These are phyloP conservation scores for Nicotiana undulata DNA, from an alignment of 257 asterid species.

Conservation along the genomic window DNA sequence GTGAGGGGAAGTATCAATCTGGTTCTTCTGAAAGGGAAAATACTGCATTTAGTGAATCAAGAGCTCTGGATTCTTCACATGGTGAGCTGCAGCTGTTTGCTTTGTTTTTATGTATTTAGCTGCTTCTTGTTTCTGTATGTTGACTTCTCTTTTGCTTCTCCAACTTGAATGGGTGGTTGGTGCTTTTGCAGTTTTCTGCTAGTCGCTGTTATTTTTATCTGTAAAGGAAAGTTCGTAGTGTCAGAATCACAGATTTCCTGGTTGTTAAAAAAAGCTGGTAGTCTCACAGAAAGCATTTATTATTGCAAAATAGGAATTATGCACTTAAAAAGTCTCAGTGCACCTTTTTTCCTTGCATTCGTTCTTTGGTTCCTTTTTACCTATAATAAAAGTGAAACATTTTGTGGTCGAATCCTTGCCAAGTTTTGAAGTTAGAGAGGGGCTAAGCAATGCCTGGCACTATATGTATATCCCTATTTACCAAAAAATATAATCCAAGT, in stretches of 20 bases:
- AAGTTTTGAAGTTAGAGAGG: no score
- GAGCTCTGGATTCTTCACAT: conserved; percentile 23
- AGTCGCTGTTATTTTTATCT: neutral
- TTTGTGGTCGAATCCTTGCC: no score
- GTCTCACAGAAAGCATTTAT: neutral
- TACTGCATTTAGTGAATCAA: conserved; percentile 28
- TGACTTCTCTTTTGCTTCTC: conserved; percentile 5
- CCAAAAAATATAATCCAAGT: no score
- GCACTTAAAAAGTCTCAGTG: no score
- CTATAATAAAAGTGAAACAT: no score
- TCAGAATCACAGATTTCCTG: neutral
- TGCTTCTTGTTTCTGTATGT: neutral
- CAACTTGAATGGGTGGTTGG: neutral
- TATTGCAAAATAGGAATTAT: no score
- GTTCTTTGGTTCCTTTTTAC: no score
- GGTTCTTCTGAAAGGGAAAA: conserved; percentile 45
- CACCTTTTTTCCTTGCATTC: no score
- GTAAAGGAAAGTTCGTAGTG: neutral
- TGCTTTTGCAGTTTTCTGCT: neutral
- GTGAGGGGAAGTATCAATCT: conserved; percentile 41
- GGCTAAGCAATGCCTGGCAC: no score
- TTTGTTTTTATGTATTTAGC: neutral
- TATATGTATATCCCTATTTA: no score
- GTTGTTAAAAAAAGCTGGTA: neutral
- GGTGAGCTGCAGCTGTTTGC: conserved; percentile 21